Evolutionary conservation across 2,329 filamentous ascomycete species (phyloP), one percentile per base, ranked within the genome.

Genomic region (Penicillium verrucosum): DNA sequence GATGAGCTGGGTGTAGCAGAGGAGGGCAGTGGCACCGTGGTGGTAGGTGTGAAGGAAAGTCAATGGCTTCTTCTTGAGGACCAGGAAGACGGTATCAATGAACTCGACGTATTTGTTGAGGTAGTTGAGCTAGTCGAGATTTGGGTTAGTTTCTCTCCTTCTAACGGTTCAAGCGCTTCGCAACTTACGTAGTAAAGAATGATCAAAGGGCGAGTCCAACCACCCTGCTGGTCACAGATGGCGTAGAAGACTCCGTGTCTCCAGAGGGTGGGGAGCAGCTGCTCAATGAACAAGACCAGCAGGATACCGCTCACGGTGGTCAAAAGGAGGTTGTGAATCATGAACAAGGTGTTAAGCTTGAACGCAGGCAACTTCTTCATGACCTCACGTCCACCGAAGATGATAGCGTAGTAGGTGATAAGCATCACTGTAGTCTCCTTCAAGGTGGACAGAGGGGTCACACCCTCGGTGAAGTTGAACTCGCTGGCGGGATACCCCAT

Each of bases 41-140:
- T 97, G 93, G 80, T 97, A 97, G 80, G 91, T 96, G 85, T 97
- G 93, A 67, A 97, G 89, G 87, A 97, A 97, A 71, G 94, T 97
- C 75, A 97, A 80, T 53, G 93, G 93, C 88, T 97, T 97, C 88
- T 97, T 97, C 88, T 97, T 97, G 76, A 97, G 85, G 81, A 97
- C 94, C 55, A 97, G 82, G 84, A 97, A 97, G 74, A 93, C 87
- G 58, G 93, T 97, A 78, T 97, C 93, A 68, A 97, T 81, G 65
- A 97, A 83, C 79, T 97, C 93, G 65, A 97, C 85, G 78, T 96
- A 97, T 79, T 97, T 97, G 79, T 92, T 97, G 54, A 97, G 85
- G 81, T 97, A 97, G 82, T 95, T 97, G 73, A 97, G 84, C 92
- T 97, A 72, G 29, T 18, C 40, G 21, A 42, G 14, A 68, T 82